These are phyloP conservation scores for Phytophthora uliginosa DNA, from an alignment of 352 stramenopile genomes.

Conservation along the genomic window DNA sequence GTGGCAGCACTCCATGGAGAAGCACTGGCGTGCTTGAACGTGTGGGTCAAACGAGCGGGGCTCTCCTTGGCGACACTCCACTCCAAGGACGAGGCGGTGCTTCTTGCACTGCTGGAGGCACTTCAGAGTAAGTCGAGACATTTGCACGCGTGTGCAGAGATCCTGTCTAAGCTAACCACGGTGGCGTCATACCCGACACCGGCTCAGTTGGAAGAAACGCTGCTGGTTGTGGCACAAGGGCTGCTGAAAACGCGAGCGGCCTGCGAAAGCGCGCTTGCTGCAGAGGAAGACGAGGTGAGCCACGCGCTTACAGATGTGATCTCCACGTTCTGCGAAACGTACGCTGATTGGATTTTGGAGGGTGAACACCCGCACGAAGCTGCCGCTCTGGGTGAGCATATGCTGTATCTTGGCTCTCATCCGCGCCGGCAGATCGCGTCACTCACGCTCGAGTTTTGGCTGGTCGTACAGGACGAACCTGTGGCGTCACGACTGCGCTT, in stretches of 20 bases:
- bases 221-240: constrained; percentile 50
- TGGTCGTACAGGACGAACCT: constrained; percentile 76
- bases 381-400: constrained; percentile 55
- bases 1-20: constrained; percentile 58
- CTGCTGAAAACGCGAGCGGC: constrained; percentile 58
- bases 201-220: constrained; percentile 50
- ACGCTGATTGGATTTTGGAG: constrained; percentile 76
- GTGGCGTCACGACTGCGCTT: constrained; percentile 61
- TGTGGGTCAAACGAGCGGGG: constrained; percentile 68
- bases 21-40: constrained; percentile 63
- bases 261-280: constrained; percentile 58
- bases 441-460: constrained; percentile 81
- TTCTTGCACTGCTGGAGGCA: constrained; percentile 56
- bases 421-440: constrained; percentile 79
- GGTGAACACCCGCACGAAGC: constrained; percentile 52
- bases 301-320: constrained; percentile 74
- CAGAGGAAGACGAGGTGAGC: constrained; percentile 64
- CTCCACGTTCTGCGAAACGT: constrained; percentile 77
- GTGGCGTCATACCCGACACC: constrained; percentile 68
- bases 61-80: constrained; percentile 66
- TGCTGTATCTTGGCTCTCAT: constrained; percentile 67
- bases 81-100: constrained; percentile 47
- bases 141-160: constrained; percentile 58
- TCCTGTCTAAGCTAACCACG: constrained; percentile 67
- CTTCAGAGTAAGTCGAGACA: constrained; percentile 61